phyloP scores from a whole-genome alignment of 768 basidiomycete genomes.

The Sistotremastrum suecicum region DNA sequence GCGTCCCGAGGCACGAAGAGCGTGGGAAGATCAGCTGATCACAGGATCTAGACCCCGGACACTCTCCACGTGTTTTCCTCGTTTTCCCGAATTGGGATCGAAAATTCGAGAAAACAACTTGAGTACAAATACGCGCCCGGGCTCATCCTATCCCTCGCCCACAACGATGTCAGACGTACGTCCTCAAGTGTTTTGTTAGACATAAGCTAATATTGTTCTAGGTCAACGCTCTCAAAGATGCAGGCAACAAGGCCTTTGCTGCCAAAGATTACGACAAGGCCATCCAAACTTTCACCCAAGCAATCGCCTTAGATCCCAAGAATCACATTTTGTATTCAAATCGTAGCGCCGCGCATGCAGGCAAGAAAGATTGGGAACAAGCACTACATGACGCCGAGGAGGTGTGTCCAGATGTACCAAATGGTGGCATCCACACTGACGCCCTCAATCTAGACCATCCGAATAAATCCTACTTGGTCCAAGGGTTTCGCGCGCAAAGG shows the following conservation, averaged over 20 bases:
- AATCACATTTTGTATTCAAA: constrained; percentile 92
- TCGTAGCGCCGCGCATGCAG: constrained; percentile 81
- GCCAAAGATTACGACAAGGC: constrained; percentile 88
- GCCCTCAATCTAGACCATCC: constrained; percentile 44
- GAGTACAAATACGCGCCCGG: not conserved
- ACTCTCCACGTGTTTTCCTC: too few relatives aligned
- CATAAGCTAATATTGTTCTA: constrained; percentile 8
- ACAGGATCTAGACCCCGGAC: too few relatives aligned
- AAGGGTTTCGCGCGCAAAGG: constrained; percentile 91
- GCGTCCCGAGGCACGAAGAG: too few relatives aligned
- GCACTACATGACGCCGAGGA: constrained; percentile 85
- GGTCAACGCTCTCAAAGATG: constrained; percentile 66
- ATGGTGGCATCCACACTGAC: not conserved
- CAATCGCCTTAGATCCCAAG: constrained; percentile 64
- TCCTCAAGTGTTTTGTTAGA: constrained; percentile 4
- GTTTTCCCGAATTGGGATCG: too few relatives aligned
- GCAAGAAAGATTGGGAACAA: constrained; percentile 60
- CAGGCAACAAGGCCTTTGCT: constrained; percentile 90
- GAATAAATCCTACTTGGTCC: constrained; percentile 66
- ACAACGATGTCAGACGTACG: constrained; percentile 23
- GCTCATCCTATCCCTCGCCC: not conserved
- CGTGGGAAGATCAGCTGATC: too few relatives aligned
- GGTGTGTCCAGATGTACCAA: constrained; percentile 30
- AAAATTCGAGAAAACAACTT: not conserved
- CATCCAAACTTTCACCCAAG: constrained; percentile 69